Evolutionary conservation across 495 filamentous ascomycete species (phyloP).

Genomic region (Penicillium manginii): DNA sequence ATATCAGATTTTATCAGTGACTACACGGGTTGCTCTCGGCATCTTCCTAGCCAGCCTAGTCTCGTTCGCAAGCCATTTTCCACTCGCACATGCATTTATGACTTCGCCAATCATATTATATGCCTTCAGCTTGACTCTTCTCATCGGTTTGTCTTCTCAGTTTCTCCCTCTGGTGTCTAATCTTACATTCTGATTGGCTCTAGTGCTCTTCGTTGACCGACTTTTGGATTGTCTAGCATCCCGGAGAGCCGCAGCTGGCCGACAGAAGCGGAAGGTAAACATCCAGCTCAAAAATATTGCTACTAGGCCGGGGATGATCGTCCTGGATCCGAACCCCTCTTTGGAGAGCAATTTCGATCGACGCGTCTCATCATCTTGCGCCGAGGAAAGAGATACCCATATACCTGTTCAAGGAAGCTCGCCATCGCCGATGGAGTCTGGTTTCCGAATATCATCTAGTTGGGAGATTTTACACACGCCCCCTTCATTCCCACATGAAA

Average conservation of each 20-base stretch:
- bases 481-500: neutral
- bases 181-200: conserved; percentile 21
- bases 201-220: conserved; percentile 48
- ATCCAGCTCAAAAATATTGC: conserved; percentile 14
- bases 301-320: conserved; percentile 15
- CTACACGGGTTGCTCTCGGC: conserved; percentile 34
- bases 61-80: conserved; percentile 37
- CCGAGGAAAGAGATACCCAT: neutral
- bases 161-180: neutral
- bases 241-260: conserved; percentile 32
- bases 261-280: conserved; percentile 35
- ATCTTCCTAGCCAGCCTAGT: conserved; percentile 34
- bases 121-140: conserved; percentile 41
- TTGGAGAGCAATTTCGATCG: neutral
- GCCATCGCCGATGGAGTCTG: neutral
- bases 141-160: conserved; percentile 35
- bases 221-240: conserved; percentile 39
- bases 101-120: conserved; percentile 48
- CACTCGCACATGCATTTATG: conserved; percentile 45
- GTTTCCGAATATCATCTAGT: neutral
- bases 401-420: neutral
- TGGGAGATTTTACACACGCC: neutral
- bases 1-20: conserved; percentile 30
- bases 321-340: neutral
- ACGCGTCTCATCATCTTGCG: conserved; percentile 4